Percentiles rank a stretch among this genome's conserved stretches.
Evolutionary conservation across 176 grass and related monocot species (phyloP).

Genomic region (sorghum (Sorghum bicolor)): DNA sequence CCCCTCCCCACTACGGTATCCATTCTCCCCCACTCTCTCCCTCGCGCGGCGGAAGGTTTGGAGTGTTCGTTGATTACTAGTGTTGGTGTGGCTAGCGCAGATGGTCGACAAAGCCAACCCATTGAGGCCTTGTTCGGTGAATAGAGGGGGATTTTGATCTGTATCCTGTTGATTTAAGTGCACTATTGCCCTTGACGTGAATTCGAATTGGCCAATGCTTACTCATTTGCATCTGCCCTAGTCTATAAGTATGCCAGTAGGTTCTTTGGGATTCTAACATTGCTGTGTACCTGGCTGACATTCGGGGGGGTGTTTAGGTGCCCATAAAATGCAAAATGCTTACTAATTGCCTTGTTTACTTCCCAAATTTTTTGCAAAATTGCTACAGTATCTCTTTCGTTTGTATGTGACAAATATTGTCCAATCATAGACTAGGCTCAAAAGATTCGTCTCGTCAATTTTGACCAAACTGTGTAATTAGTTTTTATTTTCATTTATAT

Average conservation of each 20-base stretch:
- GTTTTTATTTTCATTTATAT: too few relatives aligned
- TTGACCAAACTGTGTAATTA: too few relatives aligned
- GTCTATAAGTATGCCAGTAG: background rate
- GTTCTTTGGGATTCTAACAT: background rate
- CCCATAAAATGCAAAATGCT: too few relatives aligned
- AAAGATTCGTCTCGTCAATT: too few relatives aligned
- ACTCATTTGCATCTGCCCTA: background rate
- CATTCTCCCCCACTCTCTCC: background rate
- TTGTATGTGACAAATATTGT: too few relatives aligned
- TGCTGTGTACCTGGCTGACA: background rate
- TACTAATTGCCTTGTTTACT: too few relatives aligned
- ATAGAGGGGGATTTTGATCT: background rate
- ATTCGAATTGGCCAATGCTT: background rate
- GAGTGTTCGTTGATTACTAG: background rate
- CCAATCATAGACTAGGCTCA: too few relatives aligned
- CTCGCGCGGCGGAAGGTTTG: background rate
- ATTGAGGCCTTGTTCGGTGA: background rate
- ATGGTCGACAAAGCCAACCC: background rate
- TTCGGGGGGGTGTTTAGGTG: too few relatives aligned
- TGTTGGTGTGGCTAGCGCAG: background rate
- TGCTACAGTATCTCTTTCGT: too few relatives aligned
- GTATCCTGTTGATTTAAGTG: background rate
- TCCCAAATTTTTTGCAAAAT: too few relatives aligned
- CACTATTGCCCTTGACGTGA: background rate
- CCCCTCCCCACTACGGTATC: conserved; percentile 68